phyloP scores from a whole-genome alignment of 2,329 filamentous ascomycete species.

The Hypoxylon sp. region DNA sequence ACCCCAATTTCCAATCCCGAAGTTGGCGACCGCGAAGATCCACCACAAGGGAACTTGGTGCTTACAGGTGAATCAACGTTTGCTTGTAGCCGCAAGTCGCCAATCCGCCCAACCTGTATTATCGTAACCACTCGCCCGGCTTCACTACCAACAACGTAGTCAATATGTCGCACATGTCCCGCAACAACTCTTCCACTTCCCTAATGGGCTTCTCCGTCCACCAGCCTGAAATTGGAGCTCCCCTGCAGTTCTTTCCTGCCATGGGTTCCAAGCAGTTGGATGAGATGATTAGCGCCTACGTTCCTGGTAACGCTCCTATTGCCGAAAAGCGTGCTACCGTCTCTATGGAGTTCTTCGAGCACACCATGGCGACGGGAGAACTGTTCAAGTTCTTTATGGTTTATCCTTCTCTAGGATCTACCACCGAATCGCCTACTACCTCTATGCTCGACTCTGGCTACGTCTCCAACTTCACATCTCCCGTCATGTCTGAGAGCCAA shows the following conservation, averaged over 20 bases:
- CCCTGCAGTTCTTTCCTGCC: conserved; percentile 76
- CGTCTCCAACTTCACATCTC: conserved; percentile 65
- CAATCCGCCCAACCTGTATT: conserved; percentile 43
- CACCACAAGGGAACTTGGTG: conserved; percentile 32
- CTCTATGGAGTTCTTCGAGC: conserved; percentile 72
- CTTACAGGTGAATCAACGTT: conserved; percentile 38
- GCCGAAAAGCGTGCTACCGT: conserved; percentile 72
- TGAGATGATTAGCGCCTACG: conserved; percentile 70
- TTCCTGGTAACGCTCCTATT: conserved; percentile 67
- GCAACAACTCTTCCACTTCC: conserved; percentile 55
- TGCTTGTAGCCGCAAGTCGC: conserved; percentile 26
- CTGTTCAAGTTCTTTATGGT: conserved; percentile 74
- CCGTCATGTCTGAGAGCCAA: conserved; percentile 63
- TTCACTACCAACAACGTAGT: conserved; percentile 27
- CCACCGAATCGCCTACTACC: conserved; percentile 62
- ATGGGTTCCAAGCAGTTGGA: conserved; percentile 74
- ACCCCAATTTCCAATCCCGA: conserved; percentile 2
- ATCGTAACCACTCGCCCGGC: conserved; percentile 36
- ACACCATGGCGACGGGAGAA: conserved; percentile 68
- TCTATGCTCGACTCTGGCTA: conserved; percentile 64
- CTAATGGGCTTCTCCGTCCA: conserved; percentile 71
- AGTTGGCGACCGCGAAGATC: conserved; percentile 42
- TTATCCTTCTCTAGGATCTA: conserved; percentile 57
- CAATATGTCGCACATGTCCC: conserved; percentile 57
- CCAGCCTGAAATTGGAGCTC: conserved; percentile 70